Conservation (phyloP, 371 early-diverging fungal genomes). For the Fennellomyces sp. region DNA sequence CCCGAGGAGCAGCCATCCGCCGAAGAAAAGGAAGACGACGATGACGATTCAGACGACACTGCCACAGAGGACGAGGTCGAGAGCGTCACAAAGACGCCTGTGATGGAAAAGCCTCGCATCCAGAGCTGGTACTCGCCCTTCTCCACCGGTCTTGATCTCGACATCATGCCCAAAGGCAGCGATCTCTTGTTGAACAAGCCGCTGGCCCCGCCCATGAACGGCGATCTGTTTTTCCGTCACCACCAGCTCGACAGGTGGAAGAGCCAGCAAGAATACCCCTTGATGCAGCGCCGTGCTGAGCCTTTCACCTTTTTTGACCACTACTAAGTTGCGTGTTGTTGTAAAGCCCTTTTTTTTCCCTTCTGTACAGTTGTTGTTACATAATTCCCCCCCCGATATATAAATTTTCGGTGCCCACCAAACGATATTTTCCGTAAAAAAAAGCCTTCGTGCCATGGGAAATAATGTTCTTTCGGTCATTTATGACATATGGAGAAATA, state of each 20-base stretch:
- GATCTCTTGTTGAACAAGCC: constrained; percentile 1
- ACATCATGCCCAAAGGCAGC: constrained; percentile 14
- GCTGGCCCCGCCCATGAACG: neutral
- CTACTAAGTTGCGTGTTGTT: neutral
- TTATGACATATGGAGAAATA: neutral
- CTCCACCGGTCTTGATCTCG: constrained; percentile 22
- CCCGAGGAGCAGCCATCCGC: neutral
- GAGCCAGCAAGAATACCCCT: constrained; percentile 1
- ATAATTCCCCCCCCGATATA: neutral
- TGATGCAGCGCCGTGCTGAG: neutral
- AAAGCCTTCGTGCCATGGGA: neutral
- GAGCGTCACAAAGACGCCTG: constrained; percentile 2
- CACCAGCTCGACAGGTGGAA: neutral
- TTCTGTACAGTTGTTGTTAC: constrained; percentile 6
- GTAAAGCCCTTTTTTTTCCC: neutral
- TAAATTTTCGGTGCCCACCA: neutral
- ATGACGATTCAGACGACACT: neutral
- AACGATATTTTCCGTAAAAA: neutral
- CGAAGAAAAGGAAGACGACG: neutral
- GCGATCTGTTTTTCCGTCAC: constrained; percentile 10
- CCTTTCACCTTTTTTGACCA: constrained; percentile 1
- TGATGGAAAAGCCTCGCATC: neutral
- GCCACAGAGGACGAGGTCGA: neutral
- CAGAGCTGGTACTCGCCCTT: constrained; percentile 27
- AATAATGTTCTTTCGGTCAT: neutral